Evolutionary conservation across 176 grass and related monocot genomes (phyloP).

Genomic region (Lolium perenne): DNA sequence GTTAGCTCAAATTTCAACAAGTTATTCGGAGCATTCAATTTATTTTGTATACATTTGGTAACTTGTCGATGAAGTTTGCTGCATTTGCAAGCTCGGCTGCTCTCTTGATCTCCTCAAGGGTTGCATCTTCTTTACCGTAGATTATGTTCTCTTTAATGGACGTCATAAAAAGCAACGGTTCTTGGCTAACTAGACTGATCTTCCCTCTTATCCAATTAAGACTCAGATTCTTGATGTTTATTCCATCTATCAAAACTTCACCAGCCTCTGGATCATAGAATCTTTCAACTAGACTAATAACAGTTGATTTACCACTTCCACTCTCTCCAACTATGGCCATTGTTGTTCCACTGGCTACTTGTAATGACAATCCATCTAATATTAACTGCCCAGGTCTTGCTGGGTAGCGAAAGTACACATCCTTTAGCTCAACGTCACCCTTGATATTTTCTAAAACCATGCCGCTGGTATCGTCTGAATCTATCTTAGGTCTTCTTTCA

Average conservation of each 20-base stretch:
- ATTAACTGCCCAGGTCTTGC: constrained; percentile 65
- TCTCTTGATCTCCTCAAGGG: constrained; percentile 62
- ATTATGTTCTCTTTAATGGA: constrained; percentile 65
- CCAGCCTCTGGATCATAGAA: constrained; percentile 66
- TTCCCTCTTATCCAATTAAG: constrained; percentile 67
- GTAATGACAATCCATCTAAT: constrained; percentile 70
- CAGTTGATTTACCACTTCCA: constrained; percentile 90
- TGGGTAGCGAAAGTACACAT: constrained; percentile 76
- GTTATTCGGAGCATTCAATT: not conserved
- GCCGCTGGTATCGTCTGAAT: constrained; percentile 61
- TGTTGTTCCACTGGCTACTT: constrained; percentile 60
- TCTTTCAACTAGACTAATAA: constrained; percentile 60
- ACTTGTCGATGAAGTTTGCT: constrained; percentile 66
- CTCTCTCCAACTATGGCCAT: constrained; percentile 69
- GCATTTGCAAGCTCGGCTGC: constrained; percentile 70
- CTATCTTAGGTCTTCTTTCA: constrained; percentile 69
- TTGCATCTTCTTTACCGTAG: constrained; percentile 62
- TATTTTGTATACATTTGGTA: constrained; percentile 54
- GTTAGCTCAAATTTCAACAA: constrained; percentile 1
- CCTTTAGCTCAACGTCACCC: constrained; percentile 67
- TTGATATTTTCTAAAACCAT: constrained; percentile 60
- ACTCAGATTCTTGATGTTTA: constrained; percentile 61
- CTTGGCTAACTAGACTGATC: constrained; percentile 74
- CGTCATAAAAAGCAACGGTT: constrained; percentile 63
- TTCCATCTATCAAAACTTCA: constrained; percentile 65